Base-by-base conservation (phyloP, 495 filamentous ascomycete genomes). In the Chaetomidium leptoderma region DNA sequence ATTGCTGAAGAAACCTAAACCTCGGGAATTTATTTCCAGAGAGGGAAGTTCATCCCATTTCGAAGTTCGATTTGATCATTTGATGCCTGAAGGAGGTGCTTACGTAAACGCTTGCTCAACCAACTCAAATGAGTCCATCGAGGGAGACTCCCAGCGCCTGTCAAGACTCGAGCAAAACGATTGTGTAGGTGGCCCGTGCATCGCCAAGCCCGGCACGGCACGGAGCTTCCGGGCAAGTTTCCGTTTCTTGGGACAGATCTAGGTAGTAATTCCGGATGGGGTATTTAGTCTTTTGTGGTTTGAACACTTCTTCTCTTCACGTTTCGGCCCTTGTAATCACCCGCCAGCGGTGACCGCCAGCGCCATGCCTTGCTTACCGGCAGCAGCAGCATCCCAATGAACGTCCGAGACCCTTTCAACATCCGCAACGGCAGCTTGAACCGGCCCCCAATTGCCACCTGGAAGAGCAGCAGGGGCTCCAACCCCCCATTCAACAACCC, bases 401-500 rank as follows among this genome's bases (percentile, higher is more conserved):
- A 62, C 50, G 50, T 51, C 32, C 60, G 60, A 24, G 60, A 63
- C 51, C 60, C 60, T 30, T 63, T 63, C 51, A 63, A 63, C 43
- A 42, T 55, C 50, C 55, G 49, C 35, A 54, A 30, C 16, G 45
- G 26, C 32, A 57, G 23, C 30, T 57, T 57, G 37, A 61, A 57
- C 48, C 59, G 48, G n/a, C 32, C 43, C 45, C 55, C 55, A 11
- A 57, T 43, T 30, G 55, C 55, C 43, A 55, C 56, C 17, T 63
- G 60, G 60, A 58, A 54, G 29, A 47, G 43, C 21, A 62, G 50
- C 24, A 36, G 17, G n/a, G 56, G 47, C 45, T 48, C 55, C 35
- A 33, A 36, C 4, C 17, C 47, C 19, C 44, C 29, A 14, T 40
- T 17, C 60, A 43, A 36, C 60, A 46, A 39, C 27, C n/a, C n/a